Conservation (phyloP, 1,284 basidiomycete species). For the Microbotryomycetes sp. region DNA sequence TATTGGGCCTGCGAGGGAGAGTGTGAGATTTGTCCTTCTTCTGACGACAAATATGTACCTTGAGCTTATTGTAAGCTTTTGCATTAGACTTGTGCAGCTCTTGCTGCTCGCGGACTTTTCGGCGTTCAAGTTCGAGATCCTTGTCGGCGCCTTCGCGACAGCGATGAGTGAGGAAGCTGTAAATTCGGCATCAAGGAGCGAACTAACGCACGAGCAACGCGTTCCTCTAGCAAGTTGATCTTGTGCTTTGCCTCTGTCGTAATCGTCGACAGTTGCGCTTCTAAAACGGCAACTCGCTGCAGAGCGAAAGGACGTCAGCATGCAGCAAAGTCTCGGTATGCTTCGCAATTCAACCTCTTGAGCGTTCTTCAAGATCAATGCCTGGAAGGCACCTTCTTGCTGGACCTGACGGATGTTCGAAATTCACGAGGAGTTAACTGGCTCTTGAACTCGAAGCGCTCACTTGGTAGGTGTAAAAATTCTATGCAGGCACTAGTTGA, state of each 20-base stretch:
- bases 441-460: not conserved
- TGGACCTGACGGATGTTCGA: not conserved
- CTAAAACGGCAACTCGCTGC: conserved; percentile 17
- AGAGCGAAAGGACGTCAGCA: too few species aligned
- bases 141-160: conserved; percentile 56
- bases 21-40: conserved; percentile 1
- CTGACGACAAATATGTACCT: conserved; percentile 46
- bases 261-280: conserved; percentile 8
- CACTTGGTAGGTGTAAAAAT: conserved; percentile 23
- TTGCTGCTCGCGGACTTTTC: conserved; percentile 62
- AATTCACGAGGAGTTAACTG: too few species aligned
- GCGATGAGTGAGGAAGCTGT: too few species aligned
- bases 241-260: conserved; percentile 59
- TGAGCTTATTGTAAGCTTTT: conserved; percentile 77
- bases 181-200: not conserved
- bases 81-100: conserved; percentile 65
- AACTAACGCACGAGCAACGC: not conserved
- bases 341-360: too few species aligned
- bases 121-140: conserved; percentile 66
- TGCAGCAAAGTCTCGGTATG: not conserved
- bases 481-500: not conserved
- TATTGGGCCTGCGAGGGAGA: conserved; percentile 50
- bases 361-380: conserved; percentile 16
- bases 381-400: conserved; percentile 20
- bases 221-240: conserved; percentile 44